Evolutionary conservation across 352 stramenopile species (phyloP).

Genomic region (Thalassiosira hispida): DNA sequence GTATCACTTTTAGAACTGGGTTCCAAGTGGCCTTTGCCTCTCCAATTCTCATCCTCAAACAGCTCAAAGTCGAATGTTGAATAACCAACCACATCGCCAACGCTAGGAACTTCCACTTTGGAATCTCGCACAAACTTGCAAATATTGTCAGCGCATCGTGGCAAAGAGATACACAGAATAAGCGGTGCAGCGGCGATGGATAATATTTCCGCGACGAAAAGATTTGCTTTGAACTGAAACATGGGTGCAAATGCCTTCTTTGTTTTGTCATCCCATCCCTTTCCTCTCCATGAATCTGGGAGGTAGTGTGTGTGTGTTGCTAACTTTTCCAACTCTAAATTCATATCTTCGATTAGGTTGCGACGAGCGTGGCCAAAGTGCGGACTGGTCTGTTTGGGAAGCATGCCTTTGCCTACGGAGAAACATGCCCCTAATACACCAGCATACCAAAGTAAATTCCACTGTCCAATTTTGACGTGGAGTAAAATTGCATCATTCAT

Average conservation of each 20-base stretch:
- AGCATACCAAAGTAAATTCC: constrained; percentile 97
- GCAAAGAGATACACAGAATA: constrained; percentile 95
- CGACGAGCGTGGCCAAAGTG: constrained; percentile 48
- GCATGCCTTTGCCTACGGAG: constrained; percentile 71
- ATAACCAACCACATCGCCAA: constrained; percentile 93
- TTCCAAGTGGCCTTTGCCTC: constrained; percentile 39
- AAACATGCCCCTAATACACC: constrained; percentile 87
- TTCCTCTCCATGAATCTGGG: constrained; percentile 90
- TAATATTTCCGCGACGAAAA: constrained; percentile 93
- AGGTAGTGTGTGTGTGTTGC: constrained; percentile 94
- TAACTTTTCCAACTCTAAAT: constrained; percentile 67
- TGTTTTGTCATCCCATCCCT: constrained; percentile 84
- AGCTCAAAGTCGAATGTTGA: constrained; percentile 96
- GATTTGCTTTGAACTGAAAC: constrained; percentile 93
- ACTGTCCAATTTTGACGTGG: constrained; percentile 92
- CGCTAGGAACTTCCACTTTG: constrained; percentile 90
- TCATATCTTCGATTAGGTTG: constrained; percentile 80
- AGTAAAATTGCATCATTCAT: constrained; percentile 96
- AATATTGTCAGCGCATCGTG: constrained; percentile 89
- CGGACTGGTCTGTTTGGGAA: constrained; percentile 61
- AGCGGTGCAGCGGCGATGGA: constrained; percentile 95
- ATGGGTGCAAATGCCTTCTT: constrained; percentile 89
- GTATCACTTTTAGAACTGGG: constrained; percentile 25
- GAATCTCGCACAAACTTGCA: constrained; percentile 93
- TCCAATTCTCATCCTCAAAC: constrained; percentile 88